Conservation (phyloP, 768 basidiomycete genomes). For the Termitomyces sp. region DNA sequence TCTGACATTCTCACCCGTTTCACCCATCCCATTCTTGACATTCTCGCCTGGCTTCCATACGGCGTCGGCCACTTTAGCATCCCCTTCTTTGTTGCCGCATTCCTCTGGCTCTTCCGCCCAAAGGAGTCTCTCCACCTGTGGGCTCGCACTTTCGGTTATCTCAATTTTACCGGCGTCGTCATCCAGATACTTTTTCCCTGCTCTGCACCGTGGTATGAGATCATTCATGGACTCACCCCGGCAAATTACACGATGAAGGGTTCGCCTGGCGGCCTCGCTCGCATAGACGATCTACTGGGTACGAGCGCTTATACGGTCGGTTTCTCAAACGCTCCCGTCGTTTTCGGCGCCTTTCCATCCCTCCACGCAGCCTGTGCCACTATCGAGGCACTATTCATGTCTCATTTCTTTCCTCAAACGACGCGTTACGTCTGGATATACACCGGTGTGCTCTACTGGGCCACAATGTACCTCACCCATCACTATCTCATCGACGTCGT, state of each 20-base stretch:
- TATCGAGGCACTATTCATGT: conserved; percentile 87
- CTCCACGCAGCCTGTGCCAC: conserved; percentile 90
- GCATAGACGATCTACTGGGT: conserved; percentile 88
- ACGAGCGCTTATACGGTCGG: conserved; percentile 66
- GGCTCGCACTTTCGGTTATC: conserved; percentile 85
- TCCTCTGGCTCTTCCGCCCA: conserved; percentile 87
- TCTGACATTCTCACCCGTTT: conserved; percentile 94
- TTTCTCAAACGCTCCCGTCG: conserved; percentile 85
- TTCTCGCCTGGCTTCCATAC: conserved; percentile 95
- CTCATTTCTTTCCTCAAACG: conserved; percentile 87
- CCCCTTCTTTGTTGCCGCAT: conserved; percentile 81
- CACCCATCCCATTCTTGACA: conserved; percentile 88
- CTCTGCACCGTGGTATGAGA: conserved; percentile 96
- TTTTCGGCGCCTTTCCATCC: conserved; percentile 96
- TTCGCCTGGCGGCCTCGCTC: conserved; percentile 86
- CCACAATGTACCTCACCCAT: conserved; percentile 97
- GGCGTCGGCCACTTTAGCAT: conserved; percentile 88
- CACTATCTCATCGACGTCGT: conserved; percentile 99
- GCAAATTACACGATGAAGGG: conserved; percentile 91
- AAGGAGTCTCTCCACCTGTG: conserved; percentile 78
- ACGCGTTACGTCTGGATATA: conserved; percentile 75
- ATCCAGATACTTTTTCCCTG: conserved; percentile 88
- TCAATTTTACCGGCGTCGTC: conserved; percentile 86
- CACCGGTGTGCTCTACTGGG: conserved; percentile 87
- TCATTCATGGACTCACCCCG: conserved; percentile 93